Base-by-base conservation (phyloP, 371 early-diverging fungal species). In the Fennellomyces sp. region DNA sequence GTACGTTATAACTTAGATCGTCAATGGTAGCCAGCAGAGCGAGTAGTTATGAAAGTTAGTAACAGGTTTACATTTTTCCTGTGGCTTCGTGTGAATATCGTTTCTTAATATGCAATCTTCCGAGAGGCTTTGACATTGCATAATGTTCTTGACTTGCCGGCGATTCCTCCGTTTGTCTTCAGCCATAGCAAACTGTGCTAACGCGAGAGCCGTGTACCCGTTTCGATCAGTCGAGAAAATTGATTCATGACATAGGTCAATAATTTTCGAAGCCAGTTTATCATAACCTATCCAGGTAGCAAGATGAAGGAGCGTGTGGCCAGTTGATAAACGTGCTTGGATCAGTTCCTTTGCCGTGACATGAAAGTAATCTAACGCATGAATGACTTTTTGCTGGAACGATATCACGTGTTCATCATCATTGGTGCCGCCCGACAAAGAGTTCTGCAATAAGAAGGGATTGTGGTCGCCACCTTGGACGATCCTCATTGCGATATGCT, bases 401-500 rank as follows among this genome's bases (percentile, higher is more conserved):
- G 23, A 7, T 42, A n/a, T n/a, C n/a, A n/a, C 21, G 7, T 42
- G 6, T n/a, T 2, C 3, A 42, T 21, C n/a, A 19, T 42, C 21
- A 42, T 42, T 11, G 5, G n/a, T 23, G 3, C 23, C 25, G 2
- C 7, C 3, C 5, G 45, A 3, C 17, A 11, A n/a, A 42, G 10
- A 6, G n/a, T 42, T 42, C 5, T 42, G 45, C 3, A n/a, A 11
- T 4, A 5, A 21, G 5, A 42, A 11, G 17, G 23, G 23, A 19
- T n/a, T 51, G 28, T 49, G 50, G 42, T 26, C 33, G 21, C 84
- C 83, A 19, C 86, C 85, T 64, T 82, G 86, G 63, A 91, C 87
- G 61, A 91, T 87, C 28, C 82, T 68, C 86, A 89, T 86, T 23
- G 90, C 93, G 49, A 86, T 83, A 23, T 83, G 81, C 25, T 86